Conservation (phyloP, 257 asterid genomes). For the Galeopsis tetrahit region DNA sequence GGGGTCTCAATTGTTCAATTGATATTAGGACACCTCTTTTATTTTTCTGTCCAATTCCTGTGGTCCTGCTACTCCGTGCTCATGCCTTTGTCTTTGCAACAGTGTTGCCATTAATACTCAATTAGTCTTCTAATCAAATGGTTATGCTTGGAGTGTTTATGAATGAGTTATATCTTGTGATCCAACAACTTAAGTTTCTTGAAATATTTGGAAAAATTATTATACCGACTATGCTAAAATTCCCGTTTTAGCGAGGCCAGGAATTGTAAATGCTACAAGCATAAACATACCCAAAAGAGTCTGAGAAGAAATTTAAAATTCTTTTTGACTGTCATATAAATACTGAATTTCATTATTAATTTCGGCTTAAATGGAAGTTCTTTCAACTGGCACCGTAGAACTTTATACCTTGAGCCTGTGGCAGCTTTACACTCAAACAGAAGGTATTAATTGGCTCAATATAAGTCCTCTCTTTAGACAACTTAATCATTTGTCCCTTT, state of each 20-base stretch:
- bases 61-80: neutral
- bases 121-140: constrained; percentile 10
- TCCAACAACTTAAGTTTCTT: constrained; percentile 12
- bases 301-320: neutral
- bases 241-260: constrained; percentile 8
- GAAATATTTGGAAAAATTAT: neutral
- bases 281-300: neutral
- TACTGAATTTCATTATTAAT: neutral
- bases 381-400: neutral
- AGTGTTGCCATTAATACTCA: neutral
- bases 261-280: neutral
- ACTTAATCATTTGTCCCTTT: neutral
- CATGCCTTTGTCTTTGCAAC: constrained; percentile 6
- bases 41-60: neutral
- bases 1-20: constrained; percentile 20
- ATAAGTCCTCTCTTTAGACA: neutral
- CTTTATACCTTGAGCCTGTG: neutral
- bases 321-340: neutral
- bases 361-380: neutral
- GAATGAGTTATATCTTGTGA: constrained; percentile 12
- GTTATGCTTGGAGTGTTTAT: constrained; percentile 8
- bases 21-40: neutral
- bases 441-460: neutral
- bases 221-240: neutral
- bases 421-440: neutral